These are phyloP conservation scores for Triticum dicoccoides DNA, from an alignment of 176 grass and related monocot species.

Conservation along the genomic window DNA sequence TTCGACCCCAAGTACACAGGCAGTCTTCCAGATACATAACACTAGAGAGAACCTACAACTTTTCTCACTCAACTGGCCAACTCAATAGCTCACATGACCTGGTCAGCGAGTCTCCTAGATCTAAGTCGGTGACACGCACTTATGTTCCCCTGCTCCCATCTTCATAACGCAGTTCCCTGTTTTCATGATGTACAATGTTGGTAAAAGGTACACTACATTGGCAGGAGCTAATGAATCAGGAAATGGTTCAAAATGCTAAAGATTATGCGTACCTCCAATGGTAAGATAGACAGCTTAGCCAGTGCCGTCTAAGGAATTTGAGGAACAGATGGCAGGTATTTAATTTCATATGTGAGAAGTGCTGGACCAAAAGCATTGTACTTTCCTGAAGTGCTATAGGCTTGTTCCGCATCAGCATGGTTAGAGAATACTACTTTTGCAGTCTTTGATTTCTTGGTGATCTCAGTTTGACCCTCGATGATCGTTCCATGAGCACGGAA, in stretches of 20 bases:
- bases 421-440: slow-evolving; percentile 62
- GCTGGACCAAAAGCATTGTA: slow-evolving; percentile 49
- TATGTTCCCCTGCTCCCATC: slow-evolving; percentile 41
- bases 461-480: slow-evolving; percentile 47
- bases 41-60: slow-evolving; percentile 37
- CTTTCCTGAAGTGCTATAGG: slow-evolving; percentile 51
- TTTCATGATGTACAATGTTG: neutral
- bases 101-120: slow-evolving; percentile 39
- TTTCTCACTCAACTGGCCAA: slow-evolving; percentile 36
- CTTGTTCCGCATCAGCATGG: slow-evolving; percentile 43
- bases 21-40: slow-evolving; percentile 8
- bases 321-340: slow-evolving; percentile 32
- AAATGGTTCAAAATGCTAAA: neutral
- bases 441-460: slow-evolving; percentile 33
- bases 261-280: slow-evolving; percentile 31
- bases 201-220: neutral
- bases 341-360: slow-evolving; percentile 47
- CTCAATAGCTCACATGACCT: slow-evolving; percentile 21
- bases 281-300: neutral
- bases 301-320: slow-evolving; percentile 28
- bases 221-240: neutral
- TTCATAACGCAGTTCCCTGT: slow-evolving; percentile 34
- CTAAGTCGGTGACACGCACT: slow-evolving; percentile 41
- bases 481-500: slow-evolving; percentile 56
- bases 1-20: slow-evolving; percentile 23